Conservation (phyloP, 805 yeast genomes). For the Jamesozyma rosinii region DNA sequence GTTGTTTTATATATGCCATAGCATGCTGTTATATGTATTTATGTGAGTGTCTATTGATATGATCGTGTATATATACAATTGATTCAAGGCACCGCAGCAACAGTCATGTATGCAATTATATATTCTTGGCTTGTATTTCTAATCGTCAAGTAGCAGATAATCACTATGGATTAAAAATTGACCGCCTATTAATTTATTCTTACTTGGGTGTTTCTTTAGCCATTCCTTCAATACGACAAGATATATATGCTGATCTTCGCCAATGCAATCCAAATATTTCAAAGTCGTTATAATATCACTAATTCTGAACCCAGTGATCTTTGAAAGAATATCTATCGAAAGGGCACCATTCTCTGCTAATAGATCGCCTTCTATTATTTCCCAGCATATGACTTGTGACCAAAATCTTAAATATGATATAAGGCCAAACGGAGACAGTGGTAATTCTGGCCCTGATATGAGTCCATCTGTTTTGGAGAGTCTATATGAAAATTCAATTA, state of each 20-base stretch:
- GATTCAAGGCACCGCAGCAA: too few relatives aligned
- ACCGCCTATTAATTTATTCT: not conserved
- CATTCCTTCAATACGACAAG: constrained; percentile 14
- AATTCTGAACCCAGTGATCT: constrained; percentile 52
- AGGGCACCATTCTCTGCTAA: constrained; percentile 27
- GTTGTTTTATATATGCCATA: too few relatives aligned
- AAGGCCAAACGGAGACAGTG: constrained; percentile 75
- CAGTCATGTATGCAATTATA: too few relatives aligned
- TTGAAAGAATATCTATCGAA: constrained; percentile 42
- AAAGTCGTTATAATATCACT: constrained; percentile 55
- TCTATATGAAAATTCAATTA: constrained; percentile 77
- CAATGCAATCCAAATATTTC: constrained; percentile 44
- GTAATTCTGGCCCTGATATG: constrained; percentile 85
- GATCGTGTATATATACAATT: too few relatives aligned
- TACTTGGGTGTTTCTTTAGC: constrained; percentile 5
- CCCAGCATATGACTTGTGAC: constrained; percentile 46
- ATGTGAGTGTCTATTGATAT: too few relatives aligned
- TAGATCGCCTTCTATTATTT: constrained; percentile 34
- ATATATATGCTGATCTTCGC: constrained; percentile 19
- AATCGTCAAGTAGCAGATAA: constrained; percentile 22
- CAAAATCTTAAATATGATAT: constrained; percentile 67
- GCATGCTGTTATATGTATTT: too few relatives aligned
- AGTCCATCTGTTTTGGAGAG: constrained; percentile 55
- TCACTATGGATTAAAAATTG: constrained; percentile 18
- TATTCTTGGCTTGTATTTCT: too few relatives aligned